Conservation (phyloP, 2,329 filamentous ascomycete species). For the Aspergillus nomiae region DNA sequence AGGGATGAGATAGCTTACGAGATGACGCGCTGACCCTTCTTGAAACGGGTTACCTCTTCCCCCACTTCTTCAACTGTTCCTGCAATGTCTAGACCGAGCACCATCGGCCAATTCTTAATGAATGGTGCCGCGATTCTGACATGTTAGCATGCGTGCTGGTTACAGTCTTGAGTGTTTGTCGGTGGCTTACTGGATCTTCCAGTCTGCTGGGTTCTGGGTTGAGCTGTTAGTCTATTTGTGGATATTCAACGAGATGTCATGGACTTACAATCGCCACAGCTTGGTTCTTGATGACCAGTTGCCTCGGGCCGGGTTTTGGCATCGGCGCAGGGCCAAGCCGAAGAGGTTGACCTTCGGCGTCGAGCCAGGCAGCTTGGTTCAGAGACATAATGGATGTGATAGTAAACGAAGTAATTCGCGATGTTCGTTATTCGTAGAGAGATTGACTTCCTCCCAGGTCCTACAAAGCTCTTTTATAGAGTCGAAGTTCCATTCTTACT, state of each 20-base stretch:
- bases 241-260: neutral
- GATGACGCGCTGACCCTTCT: constrained; percentile 1
- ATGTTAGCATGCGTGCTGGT: neutral
- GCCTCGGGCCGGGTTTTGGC: neutral
- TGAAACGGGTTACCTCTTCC: constrained; percentile 1
- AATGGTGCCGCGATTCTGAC: neutral
- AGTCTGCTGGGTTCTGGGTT: neutral
- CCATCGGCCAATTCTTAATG: neutral
- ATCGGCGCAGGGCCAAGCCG: neutral
- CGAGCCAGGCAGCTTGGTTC: neutral
- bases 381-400: neutral
- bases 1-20: neutral
- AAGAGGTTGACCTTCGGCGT: neutral
- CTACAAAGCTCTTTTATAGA: too few species aligned
- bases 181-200: neutral
- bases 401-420: neutral
- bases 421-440: too few species aligned
- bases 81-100: neutral
- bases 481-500: too few species aligned
- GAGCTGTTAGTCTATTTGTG: neutral
- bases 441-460: too few species aligned
- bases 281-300: neutral
- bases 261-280: neutral
- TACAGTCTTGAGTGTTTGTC: too few species aligned
- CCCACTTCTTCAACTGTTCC: constrained; percentile 2